These are phyloP conservation scores for Puccinia novopanici DNA, from an alignment of 1,284 basidiomycete species.

Conservation along the genomic window DNA sequence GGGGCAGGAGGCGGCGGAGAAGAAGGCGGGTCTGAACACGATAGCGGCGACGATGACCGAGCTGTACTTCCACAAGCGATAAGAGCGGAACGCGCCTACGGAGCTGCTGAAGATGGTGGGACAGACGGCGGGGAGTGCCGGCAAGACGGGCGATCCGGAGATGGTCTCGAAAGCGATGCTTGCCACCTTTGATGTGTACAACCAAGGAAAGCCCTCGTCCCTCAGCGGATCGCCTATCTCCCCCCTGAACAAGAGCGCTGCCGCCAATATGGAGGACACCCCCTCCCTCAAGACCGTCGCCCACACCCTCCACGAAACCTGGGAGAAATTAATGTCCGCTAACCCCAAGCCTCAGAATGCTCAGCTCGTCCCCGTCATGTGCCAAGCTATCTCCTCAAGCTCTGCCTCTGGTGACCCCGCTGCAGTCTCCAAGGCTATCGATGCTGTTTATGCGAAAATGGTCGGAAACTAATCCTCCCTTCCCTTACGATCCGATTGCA, in stretches of 20 bases:
- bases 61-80: slow-evolving; percentile 31
- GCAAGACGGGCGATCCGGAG: slow-evolving; percentile 19
- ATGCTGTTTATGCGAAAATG: not conserved
- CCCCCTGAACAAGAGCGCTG: not conserved
- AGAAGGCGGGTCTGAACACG: slow-evolving; percentile 17
- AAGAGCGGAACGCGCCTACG: not conserved
- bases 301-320: slow-evolving; percentile 17
- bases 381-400: slow-evolving; percentile 3
- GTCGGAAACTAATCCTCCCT: not conserved
- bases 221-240: not conserved
- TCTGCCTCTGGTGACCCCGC: slow-evolving; percentile 1
- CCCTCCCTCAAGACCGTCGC: slow-evolving; percentile 5
- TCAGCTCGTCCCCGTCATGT: not conserved
- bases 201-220: not conserved
- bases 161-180: slow-evolving; percentile 24
- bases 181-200: slow-evolving; percentile 24
- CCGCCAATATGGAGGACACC: not conserved
- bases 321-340: not conserved
- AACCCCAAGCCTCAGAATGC: slow-evolving; percentile 1
- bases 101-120: slow-evolving; percentile 15
- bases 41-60: slow-evolving; percentile 26
- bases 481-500: too few species aligned
- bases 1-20: slow-evolving; percentile 10
- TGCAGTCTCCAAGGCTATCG: slow-evolving; percentile 2
- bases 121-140: slow-evolving; percentile 9